Evolutionary conservation across 2,329 filamentous ascomycete species (phyloP).

Genomic region (Calonectria hawksworthii): DNA sequence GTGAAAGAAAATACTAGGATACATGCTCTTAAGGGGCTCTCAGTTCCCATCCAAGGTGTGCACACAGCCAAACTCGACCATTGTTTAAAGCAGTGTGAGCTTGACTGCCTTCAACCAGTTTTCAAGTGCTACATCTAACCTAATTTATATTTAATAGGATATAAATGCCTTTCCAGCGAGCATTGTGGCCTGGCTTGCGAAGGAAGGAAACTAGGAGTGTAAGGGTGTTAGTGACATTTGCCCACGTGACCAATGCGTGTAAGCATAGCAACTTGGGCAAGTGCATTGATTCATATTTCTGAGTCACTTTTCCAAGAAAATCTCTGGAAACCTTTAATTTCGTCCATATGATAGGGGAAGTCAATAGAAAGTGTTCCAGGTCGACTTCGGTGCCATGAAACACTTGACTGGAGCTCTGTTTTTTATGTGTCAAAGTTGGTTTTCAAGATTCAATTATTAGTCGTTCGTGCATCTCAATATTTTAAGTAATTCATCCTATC

Average conservation of each 20-base stretch:
- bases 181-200: background rate
- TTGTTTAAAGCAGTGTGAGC: too few species aligned
- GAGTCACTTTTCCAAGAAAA: background rate
- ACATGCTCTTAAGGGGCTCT: background rate
- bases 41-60: background rate
- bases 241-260: background rate
- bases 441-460: background rate
- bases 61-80: background rate
- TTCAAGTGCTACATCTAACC: too few species aligned
- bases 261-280: background rate
- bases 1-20: background rate
- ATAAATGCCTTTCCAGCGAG: background rate
- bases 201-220: background rate
- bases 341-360: background rate
- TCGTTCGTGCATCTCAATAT: background rate
- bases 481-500: background rate
- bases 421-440: background rate
- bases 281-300: background rate
- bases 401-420: background rate
- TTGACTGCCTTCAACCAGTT: accelerated
- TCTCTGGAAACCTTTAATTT: background rate
- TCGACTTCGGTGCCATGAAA: background rate
- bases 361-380: background rate
- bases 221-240: background rate
- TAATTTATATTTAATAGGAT: background rate